phyloP scores from a whole-genome alignment of 495 filamentous ascomycete species.

The Rusavskia elegans region DNA sequence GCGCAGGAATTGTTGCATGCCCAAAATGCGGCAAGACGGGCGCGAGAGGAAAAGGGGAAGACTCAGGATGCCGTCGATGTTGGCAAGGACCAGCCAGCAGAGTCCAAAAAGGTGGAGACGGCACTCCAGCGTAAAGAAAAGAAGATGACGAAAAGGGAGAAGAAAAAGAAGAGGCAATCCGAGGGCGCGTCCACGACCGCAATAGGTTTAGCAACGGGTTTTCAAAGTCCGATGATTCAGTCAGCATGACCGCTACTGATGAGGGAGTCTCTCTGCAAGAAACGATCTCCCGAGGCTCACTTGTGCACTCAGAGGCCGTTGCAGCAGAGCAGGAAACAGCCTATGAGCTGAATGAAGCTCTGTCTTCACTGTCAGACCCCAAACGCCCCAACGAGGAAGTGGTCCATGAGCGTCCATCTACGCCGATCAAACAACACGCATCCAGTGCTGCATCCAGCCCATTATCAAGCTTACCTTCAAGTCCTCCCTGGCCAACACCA shows the following conservation, averaged over 20 bases:
- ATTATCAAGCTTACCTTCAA: constrained; percentile 1
- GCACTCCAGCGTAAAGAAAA: background rate
- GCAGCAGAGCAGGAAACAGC: too few relatives aligned
- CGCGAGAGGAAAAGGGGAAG: too few relatives aligned
- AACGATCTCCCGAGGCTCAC: background rate
- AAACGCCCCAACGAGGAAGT: background rate
- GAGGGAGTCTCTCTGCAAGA: constrained; percentile 8
- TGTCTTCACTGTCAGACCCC: background rate
- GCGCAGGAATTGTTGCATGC: too few relatives aligned
- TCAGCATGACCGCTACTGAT: constrained; percentile 15
- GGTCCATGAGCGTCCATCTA: background rate
- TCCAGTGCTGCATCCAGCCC: background rate
- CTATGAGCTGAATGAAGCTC: background rate
- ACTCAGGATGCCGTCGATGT: too few relatives aligned
- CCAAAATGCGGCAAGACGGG: too few relatives aligned
- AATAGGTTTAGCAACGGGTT: constrained; percentile 2
- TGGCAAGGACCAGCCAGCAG: background rate
- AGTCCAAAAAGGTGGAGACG: background rate
- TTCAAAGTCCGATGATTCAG: constrained; percentile 15
- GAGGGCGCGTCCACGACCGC: background rate
- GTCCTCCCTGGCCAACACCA: background rate
- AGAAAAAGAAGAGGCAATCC: constrained; percentile 7
- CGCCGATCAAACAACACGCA: background rate
- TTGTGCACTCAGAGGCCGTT: background rate
- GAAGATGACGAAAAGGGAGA: background rate